These are phyloP conservation scores for Malassezia psittaci DNA, from an alignment of 1,284 basidiomycete genomes.

Conservation along the genomic window DNA sequence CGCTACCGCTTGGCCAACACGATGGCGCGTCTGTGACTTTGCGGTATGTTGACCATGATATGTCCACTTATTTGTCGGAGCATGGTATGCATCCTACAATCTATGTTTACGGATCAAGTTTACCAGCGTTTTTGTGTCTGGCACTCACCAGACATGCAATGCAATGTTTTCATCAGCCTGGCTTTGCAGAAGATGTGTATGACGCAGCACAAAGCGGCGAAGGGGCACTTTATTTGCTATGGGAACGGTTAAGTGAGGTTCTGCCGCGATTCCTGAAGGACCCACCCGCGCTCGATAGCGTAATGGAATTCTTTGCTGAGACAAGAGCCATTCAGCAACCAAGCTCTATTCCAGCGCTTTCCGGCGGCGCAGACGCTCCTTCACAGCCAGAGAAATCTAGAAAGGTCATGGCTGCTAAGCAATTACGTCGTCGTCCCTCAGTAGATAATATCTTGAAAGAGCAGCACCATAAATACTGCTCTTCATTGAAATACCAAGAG, in stretches of 20 bases:
- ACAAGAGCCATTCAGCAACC: too few species aligned
- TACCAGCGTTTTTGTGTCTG: constrained; percentile 73
- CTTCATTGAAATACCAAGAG: constrained; percentile 59
- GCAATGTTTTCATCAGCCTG: constrained; percentile 20
- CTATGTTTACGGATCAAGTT: constrained; percentile 62
- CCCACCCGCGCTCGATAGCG: constrained; percentile 41
- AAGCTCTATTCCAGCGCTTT: not conserved
- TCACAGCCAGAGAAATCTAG: constrained; percentile 3
- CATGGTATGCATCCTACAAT: constrained; percentile 57
- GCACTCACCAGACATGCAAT: constrained; percentile 60
- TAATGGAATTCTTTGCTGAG: constrained; percentile 34
- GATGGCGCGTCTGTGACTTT: constrained; percentile 54
- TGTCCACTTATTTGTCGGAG: constrained; percentile 49
- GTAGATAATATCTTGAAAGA: constrained; percentile 58
- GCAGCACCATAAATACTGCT: constrained; percentile 61
- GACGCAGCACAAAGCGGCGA: constrained; percentile 59
- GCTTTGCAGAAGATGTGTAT: constrained; percentile 51
- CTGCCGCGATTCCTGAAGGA: constrained; percentile 35
- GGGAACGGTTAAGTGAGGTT: constrained; percentile 59
- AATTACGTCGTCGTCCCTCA: constrained; percentile 47
- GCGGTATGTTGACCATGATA: constrained; percentile 57
- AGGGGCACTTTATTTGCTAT: constrained; percentile 64
- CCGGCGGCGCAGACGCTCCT: not conserved
- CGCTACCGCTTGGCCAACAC: constrained; percentile 33
- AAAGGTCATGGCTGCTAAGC: constrained; percentile 11